Conservation (phyloP, 208 protist species). For the Hexamita inflata region DNA sequence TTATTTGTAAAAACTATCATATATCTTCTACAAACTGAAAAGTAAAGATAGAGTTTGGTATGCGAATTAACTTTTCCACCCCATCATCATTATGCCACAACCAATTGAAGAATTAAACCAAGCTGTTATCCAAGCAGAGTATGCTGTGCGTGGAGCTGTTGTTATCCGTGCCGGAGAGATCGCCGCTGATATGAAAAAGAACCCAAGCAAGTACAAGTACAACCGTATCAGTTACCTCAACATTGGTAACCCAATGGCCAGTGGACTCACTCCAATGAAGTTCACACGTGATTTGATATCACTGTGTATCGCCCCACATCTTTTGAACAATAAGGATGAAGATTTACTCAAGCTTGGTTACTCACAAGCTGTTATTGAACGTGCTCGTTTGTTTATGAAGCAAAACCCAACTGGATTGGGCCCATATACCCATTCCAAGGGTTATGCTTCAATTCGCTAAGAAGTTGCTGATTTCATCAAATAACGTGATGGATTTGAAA, state of each 20-base stretch:
- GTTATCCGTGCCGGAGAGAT: constrained; percentile 49
- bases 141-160: constrained; percentile 63
- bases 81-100: no score
- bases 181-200: constrained; percentile 37
- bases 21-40: no score
- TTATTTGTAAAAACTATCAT: no score
- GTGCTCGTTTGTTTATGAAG: constrained; percentile 8
- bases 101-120: no score
- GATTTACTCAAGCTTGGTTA: background rate
- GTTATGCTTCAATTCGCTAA: constrained; percentile 33
- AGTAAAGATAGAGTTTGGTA: no score
- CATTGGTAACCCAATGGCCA: constrained; percentile 91
- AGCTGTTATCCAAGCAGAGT: constrained; percentile 46
- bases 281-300: constrained; percentile 69
- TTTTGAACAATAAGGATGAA: constrained; percentile 48
- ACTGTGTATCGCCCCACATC: constrained; percentile 50
- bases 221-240: constrained; percentile 54
- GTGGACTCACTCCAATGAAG: constrained; percentile 80
- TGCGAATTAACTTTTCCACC: no score
- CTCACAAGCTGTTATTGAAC: background rate
- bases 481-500: constrained; percentile 61
- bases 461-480: constrained; percentile 77
- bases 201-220: constrained; percentile 16
- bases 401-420: constrained; percentile 53
- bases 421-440: constrained; percentile 80